A percentile compares a stretch with the other conserved stretches of the same genome.
These are phyloP conservation scores for Cucurbitaria berberidis DNA, from an alignment of 2,329 filamentous ascomycete species.

Conservation along the genomic window DNA sequence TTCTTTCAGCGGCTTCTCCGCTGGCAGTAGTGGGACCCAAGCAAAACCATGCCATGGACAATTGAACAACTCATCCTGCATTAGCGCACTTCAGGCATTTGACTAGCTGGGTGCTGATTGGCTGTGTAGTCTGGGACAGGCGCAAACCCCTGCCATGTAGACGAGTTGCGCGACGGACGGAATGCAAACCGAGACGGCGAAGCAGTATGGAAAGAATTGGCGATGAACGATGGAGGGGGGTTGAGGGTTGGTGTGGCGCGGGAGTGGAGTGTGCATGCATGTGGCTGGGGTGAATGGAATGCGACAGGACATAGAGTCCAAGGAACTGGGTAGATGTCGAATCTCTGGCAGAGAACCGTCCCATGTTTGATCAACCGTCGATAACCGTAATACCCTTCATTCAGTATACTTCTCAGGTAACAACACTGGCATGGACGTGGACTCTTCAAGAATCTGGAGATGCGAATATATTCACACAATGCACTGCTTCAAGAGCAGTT, in stretches of 20 bases:
- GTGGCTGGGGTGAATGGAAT: neutral
- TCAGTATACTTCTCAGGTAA: no score
- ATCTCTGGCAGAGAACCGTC: no score
- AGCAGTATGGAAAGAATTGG: neutral
- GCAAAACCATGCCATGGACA: conserved; percentile 33
- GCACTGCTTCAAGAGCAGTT: no score
- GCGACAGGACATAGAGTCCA: no score
- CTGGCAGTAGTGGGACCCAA: conserved; percentile 31
- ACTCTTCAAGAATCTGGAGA: no score
- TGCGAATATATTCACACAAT: no score
- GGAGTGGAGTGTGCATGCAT: neutral
- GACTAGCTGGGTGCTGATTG: conserved; percentile 28
- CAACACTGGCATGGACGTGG: no score
- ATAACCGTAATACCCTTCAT: no score
- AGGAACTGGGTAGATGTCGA: no score
- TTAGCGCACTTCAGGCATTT: conserved; percentile 42
- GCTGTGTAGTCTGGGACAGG: conserved; percentile 8
- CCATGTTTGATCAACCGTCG: no score
- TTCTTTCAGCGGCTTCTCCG: conserved; percentile 33
- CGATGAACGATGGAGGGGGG: neutral
- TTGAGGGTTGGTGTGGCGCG: neutral
- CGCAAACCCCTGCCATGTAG: conserved; percentile 13
- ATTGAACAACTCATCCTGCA: conserved; percentile 49
- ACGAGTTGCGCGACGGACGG: neutral
- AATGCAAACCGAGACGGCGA: neutral